Conservation (phyloP, 352 stramenopile genomes). For the Globisporangium acanthophoron region DNA sequence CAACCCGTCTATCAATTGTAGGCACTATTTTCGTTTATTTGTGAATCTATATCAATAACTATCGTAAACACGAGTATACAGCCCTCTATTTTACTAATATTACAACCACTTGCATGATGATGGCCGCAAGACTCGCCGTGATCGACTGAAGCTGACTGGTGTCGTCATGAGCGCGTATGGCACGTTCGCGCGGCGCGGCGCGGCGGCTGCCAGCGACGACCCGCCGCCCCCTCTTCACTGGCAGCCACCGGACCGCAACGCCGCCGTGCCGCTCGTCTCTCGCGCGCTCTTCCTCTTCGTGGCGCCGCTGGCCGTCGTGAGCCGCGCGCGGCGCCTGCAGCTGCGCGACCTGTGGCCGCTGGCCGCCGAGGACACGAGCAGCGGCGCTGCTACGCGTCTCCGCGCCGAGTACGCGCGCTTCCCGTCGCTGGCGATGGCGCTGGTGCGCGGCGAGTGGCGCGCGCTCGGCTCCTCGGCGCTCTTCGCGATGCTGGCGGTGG, state of each 20-base stretch:
- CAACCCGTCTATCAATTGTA: too few relatives aligned
- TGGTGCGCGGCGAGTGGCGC: conserved; percentile 26
- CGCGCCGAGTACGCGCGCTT: conserved; percentile 22
- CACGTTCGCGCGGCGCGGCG: too few relatives aligned
- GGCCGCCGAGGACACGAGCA: conserved; percentile 19
- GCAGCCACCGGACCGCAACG: conserved; percentile 2
- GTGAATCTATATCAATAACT: too few relatives aligned
- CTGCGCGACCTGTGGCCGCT: conserved; percentile 32
- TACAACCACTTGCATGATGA: too few relatives aligned
- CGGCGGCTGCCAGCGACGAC: too few relatives aligned
- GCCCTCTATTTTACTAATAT: too few relatives aligned
- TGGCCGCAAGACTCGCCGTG: too few relatives aligned
- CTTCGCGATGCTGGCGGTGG: conserved; percentile 18
- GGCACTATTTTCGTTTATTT: too few relatives aligned
- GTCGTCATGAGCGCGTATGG: too few relatives aligned
- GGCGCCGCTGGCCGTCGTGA: conserved; percentile 24
- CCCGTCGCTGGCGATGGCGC: conserved; percentile 10
- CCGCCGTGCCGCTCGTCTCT: conserved; percentile 20
- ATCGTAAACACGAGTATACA: too few relatives aligned
- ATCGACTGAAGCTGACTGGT: too few relatives aligned
- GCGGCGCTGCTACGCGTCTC: conserved; percentile 19
- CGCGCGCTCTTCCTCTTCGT: conserved; percentile 32
- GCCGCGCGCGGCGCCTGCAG: conserved; percentile 11
- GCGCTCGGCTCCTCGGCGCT: conserved; percentile 15
- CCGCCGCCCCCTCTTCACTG: too few relatives aligned